phyloP scores from a whole-genome alignment of 495 filamentous ascomycete species.

The Penicillium egyptiacum region DNA sequence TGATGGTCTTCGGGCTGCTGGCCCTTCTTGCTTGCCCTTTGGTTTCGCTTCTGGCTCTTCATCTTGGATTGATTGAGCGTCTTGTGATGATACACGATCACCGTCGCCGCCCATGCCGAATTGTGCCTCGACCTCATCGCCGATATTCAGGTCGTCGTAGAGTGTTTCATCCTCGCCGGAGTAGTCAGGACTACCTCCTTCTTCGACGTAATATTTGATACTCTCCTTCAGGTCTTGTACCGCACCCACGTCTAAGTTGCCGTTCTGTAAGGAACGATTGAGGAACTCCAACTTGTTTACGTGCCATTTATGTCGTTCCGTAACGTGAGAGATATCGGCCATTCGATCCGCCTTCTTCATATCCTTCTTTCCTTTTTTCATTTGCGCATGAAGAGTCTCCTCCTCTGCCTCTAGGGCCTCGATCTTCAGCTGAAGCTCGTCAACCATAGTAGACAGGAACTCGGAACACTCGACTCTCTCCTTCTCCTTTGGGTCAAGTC shows the following conservation, averaged over 20 bases:
- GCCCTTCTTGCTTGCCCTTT: slow-evolving; percentile 47
- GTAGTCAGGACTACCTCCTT: slow-evolving; percentile 83
- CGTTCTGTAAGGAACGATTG: slow-evolving; percentile 86
- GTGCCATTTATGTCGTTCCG: slow-evolving; percentile 96
- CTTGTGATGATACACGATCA: slow-evolving; percentile 90
- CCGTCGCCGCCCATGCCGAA: slow-evolving; percentile 81
- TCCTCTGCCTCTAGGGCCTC: slow-evolving; percentile 89
- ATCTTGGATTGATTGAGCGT: slow-evolving; percentile 88
- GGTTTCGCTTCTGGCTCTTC: slow-evolving; percentile 67
- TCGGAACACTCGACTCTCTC: slow-evolving; percentile 83
- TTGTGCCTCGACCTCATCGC: slow-evolving; percentile 78
- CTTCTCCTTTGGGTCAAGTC: slow-evolving; percentile 92
- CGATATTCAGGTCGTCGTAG: slow-evolving; percentile 91
- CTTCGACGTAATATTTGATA: slow-evolving; percentile 93
- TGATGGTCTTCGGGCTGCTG: slow-evolving; percentile 71
- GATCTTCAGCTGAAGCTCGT: slow-evolving; percentile 89
- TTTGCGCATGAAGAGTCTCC: slow-evolving; percentile 78
- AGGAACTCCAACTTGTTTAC: slow-evolving; percentile 89
- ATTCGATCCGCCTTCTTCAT: slow-evolving; percentile 78
- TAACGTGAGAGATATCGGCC: slow-evolving; percentile 76
- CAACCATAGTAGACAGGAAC: slow-evolving; percentile 84
- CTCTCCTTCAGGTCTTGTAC: slow-evolving; percentile 85
- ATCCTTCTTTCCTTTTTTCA: slow-evolving; percentile 94
- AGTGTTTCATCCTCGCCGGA: slow-evolving; percentile 84
- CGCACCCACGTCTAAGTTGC: slow-evolving; percentile 78